Evolutionary conservation across 192 early-diverging fungal species (phyloP), one percentile per base, ranked within the genome.

Genomic region (Rhizoclosmatium sp.): DNA sequence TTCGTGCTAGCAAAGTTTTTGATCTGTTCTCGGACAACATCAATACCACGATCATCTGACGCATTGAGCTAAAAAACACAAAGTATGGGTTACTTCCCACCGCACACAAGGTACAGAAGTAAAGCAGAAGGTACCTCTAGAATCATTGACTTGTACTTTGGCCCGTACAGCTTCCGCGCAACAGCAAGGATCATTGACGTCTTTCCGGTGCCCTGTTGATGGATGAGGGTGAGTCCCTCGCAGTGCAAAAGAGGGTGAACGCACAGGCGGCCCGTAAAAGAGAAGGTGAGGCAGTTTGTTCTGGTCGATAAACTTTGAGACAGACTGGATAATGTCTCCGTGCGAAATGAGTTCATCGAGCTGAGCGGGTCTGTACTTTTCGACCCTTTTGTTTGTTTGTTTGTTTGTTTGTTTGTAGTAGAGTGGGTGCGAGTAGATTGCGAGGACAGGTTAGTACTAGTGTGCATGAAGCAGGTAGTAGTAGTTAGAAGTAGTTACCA

Each of bases 1-100:
- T 94, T 92, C 3, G 96, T 98, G 71, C 94, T 95, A 3, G 98
- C 96, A 93, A 98, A 99, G 64, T 89, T 97, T 83, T 98, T 98
- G 84, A 99, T 98, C 83, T 99, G 95, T 59, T 99, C 96, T 14
- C 98, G 89, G 31, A 99, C 97, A 46, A 97, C 96, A 72, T 96
- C 96, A 77, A 99, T 98, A 68, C 98, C 98, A 68, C 98, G 93
- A 71, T 98, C 96, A 79, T 99, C 98, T 0, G 98, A 99, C 2
- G 97, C 96, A 79, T 99, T 99, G 47, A 98, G 87, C 92, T 95
- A 79, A 14, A 40, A 31, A 83, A 77, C 31, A 31, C 31, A 31
- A 31, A 31, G n/a, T 0, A 31, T 31, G 31, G 31, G 31, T 31
- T 31, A 31, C 40, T 71, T 4, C 51, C 70, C 58, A 44, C 31